Evolutionary conservation across 371 early-diverging fungal species (phyloP), one percentile per base, ranked within the genome.

Genomic region (Dichotomocladium elegans): DNA sequence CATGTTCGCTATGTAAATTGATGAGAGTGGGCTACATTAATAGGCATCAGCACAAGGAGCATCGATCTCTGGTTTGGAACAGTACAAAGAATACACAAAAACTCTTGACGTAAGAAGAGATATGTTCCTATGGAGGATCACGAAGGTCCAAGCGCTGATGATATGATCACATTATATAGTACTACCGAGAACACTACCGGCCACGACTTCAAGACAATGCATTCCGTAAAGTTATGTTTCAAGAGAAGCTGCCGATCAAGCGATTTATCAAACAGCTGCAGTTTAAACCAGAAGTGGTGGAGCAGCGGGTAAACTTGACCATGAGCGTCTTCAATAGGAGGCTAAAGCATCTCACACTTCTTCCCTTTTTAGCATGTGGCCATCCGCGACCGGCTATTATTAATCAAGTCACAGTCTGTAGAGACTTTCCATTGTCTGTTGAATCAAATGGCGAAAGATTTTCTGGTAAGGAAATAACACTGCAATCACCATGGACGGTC

Each of bases 401-500:
- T 68, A 2, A 67, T 77, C 2, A 66, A 66, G 41, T 45, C 51
- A 40, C 61, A 61, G 19, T 73, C 77, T 2, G 57, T 69, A 4
- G 77, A 72, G 10, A 74, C 75, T 2, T 84, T 72, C 53, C 67
- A 71, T 45, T 68, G 81, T 55, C 65, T 87, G 40, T 66, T 91
- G 50, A 88, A 92, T 30, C 55, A 75, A 14, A 60, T 80, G 2
- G 86, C 90, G 5, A 93, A 93, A 58, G 63, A 69, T 17, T 51
- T 88, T n/a, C 70, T 82, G 53, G 82, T 82, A 77, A 52, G 66
- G 10, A 17, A 10, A 1, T 22, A n/a, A 9, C 11, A 2, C 2
- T 47, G 15, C 17, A 15, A 37, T 4, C n/a, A 15, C 17, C 17
- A 9, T 15, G 0, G 17, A 8, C 5, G 37, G 0, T 17, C 21